Evolutionary conservation across 2,329 filamentous ascomycete species (phyloP).

Genomic region (Colletotrichum trifolii): DNA sequence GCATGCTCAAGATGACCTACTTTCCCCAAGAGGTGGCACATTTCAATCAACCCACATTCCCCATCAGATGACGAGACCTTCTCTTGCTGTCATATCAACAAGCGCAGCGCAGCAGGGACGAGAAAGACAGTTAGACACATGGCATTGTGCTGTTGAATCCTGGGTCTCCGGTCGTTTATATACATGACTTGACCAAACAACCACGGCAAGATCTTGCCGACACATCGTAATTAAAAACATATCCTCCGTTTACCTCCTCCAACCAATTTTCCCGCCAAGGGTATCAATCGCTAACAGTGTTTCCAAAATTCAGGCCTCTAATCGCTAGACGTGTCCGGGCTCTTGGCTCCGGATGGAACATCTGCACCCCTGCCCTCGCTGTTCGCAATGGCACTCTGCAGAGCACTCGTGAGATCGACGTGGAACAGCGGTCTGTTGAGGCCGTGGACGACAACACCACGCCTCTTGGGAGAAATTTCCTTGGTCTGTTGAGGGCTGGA

Average conservation of each 20-base stretch:
- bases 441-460: conserved; percentile 79
- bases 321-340: conserved; percentile 20
- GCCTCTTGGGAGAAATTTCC: conserved; percentile 56
- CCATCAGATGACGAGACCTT: no score
- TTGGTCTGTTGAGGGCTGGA: conserved; percentile 35
- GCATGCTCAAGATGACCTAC: no score
- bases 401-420: conserved; percentile 86
- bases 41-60: no score
- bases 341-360: conserved; percentile 13
- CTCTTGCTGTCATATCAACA: no score
- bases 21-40: no score
- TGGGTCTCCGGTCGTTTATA: no score
- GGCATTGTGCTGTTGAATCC: no score
- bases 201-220: background rate
- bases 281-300: conserved; percentile 35
- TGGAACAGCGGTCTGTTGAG: conserved; percentile 93
- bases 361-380: conserved; percentile 64
- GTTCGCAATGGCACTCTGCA: conserved; percentile 88
- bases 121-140: no score
- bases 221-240: conserved; percentile 12
- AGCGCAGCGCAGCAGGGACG: no score
- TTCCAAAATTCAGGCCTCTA: conserved; percentile 12
- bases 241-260: background rate
- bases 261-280: conserved; percentile 13
- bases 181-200: background rate